Evolutionary conservation across 148 eudicot species (phyloP), one percentile per base, ranked within the genome.

Genomic region (Rhododendron griersonianum): DNA sequence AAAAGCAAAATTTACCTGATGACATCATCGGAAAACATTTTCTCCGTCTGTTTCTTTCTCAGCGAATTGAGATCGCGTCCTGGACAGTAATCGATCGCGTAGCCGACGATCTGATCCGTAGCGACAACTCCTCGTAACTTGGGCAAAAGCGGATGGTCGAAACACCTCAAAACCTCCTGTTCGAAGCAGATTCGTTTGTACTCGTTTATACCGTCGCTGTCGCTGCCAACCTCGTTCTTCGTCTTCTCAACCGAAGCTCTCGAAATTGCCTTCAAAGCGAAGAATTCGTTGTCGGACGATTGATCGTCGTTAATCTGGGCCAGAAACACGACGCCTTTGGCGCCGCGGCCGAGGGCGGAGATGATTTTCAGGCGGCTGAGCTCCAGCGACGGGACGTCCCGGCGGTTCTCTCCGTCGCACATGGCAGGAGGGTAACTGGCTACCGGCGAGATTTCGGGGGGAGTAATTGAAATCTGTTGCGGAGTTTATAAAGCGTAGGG

Each of bases 41-140:
- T 90, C 84, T 96, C 98, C 15, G 95, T 94, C 81, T 95, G 98
- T 39, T 88, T 89, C 39, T 90, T 92, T 67, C 99, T 76, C 15
- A 97, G 86, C 39, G 85, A 87, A 80, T 89, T 88, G 51, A 97
- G 94, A 93, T 94, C 95, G 4, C 93, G 87, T 30, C 99, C 99
- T 1, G 98, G 88, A 83, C 99, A 96, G 85, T 92, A 97, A 95
- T 97, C 99, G 51, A 97, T 95, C 0, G 98, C 96, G 57, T 95
- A 95, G 0, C 98, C 98, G 41, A 94, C 89, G 61, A 96, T 81
- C 78, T 89, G 86, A 7, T 92, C 93, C 0, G 98, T 93, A 44
- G 86, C 83, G 33, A 95, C 21, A 79, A 93, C 89, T 35, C 98
- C 99, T 39, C 90, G 89, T 33, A 96, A 89, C 86, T 85, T 94